phyloP scores from a whole-genome alignment of 1,284 basidiomycete species.

The Puccinia hordei region DNA sequence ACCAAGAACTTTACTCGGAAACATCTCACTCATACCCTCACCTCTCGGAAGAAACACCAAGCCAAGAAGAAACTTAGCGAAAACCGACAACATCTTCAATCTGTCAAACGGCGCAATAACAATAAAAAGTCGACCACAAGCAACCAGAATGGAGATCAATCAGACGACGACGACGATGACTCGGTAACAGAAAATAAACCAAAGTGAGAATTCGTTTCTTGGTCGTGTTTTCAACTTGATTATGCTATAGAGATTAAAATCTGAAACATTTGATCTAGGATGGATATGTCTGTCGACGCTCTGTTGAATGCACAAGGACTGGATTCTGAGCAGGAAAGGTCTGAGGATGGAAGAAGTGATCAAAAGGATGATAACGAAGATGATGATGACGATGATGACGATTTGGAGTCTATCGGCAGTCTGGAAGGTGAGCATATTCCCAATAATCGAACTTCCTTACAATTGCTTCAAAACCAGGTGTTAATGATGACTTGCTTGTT shows the following conservation, averaged over 20 bases:
- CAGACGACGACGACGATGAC: slow-evolving; percentile 10
- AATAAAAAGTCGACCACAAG: background rate
- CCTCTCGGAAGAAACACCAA: slow-evolving; percentile 41
- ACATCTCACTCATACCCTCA: slow-evolving; percentile 40
- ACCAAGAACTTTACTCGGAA: slow-evolving; percentile 46
- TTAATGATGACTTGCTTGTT: background rate
- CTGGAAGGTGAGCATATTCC: slow-evolving; percentile 22
- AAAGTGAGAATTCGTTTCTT: slow-evolving; percentile 6
- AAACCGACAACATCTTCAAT: slow-evolving; percentile 18
- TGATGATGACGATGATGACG: slow-evolving; percentile 40
- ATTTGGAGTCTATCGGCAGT: slow-evolving; percentile 39
- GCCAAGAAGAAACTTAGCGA: slow-evolving; percentile 42
- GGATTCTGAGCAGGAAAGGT: background rate
- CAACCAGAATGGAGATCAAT: background rate
- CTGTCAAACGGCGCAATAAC: slow-evolving; percentile 24
- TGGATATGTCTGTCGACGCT: slow-evolving; percentile 47
- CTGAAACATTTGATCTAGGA: background rate
- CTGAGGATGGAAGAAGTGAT: background rate
- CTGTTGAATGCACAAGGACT: slow-evolving; percentile 39
- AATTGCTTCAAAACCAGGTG: background rate
- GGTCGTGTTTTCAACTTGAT: background rate
- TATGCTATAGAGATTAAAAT: background rate
- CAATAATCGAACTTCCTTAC: background rate
- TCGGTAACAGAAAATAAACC: slow-evolving; percentile 24
- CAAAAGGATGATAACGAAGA: slow-evolving; percentile 17